Evolutionary conservation across 805 yeast species (phyloP), one percentile per base, ranked within the genome.

Genomic region (Saccharomycopsis guyanensis): DNA sequence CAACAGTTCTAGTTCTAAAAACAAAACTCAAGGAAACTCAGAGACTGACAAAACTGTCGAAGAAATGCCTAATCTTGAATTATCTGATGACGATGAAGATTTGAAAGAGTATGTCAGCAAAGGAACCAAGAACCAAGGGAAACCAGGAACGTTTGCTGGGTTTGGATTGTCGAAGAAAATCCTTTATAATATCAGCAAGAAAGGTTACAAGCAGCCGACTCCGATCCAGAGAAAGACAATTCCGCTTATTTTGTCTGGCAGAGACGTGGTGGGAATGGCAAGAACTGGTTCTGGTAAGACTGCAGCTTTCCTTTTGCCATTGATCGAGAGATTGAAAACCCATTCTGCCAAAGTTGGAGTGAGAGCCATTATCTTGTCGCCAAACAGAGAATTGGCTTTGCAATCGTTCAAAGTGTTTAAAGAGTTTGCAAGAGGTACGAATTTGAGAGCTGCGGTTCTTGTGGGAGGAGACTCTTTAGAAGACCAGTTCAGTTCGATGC

Each of bases 391-490:
- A 65, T 71, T 93, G 65, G 99, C 99, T 0, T 64, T 86, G 56
- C 99, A 93, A 65, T 93, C 99, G 0, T 75, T 75, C 59, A 86
- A 79, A 59, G 94, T 86, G 50, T 82, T 91, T 31, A 86, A 85
- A 57, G 98, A 93, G 46, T 91, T 93, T 61, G 66, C 89, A 13
- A 76, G 70, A 49, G 95, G 94, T 4, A 79, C 95, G 0, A 94
- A 87, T 57, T 71, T 93, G 54, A 75, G 96, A 56, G 70, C 86
- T 15, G 78, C 84, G 12, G 70, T 89, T 42, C 68, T 93, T 25
- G 91, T 94, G 48, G 99, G 99, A 68, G 99, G 99, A 70, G 99
- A 93, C 60, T 86, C 96, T n/a, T 69, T 93, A 58, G 98, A 93
- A 60, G 97, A 91, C 46, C 98, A 93, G 67, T 93, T 93, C 61